phyloP scores from a whole-genome alignment of 306 rosid genomes.

The Cucurbita ficifolia region DNA sequence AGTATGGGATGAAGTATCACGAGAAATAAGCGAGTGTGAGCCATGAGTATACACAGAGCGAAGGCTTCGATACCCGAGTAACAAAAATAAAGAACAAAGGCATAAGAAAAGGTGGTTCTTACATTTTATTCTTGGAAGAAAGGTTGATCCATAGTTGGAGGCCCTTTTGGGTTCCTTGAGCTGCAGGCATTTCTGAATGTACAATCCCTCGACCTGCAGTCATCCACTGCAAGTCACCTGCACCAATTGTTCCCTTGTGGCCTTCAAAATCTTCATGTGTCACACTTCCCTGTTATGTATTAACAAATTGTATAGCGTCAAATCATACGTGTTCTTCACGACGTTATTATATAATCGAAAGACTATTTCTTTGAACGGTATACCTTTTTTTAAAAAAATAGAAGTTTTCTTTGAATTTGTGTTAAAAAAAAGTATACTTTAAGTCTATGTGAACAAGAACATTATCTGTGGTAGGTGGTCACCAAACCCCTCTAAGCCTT shows the following conservation, averaged over 20 bases:
- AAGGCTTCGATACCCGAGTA: not conserved
- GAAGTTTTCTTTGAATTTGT: not conserved
- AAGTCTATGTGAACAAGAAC: not conserved
- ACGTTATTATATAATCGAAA: not conserved
- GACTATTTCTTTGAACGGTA: not conserved
- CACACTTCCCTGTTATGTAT: conserved; percentile 43
- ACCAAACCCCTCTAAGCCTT: not conserved
- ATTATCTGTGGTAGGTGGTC: not conserved
- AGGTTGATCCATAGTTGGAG: conserved; percentile 87
- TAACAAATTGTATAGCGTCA: not conserved
- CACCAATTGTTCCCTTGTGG: conserved; percentile 74
- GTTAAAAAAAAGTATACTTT: not conserved
- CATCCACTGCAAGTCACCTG: conserved; percentile 97
- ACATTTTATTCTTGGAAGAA: conserved; percentile 79
- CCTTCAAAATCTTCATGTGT: conserved; percentile 96
- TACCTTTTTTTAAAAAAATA: not conserved
- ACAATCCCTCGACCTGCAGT: conserved; percentile 95
- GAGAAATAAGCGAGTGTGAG: not conserved
- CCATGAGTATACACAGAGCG: not conserved
- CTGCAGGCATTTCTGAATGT: conserved; percentile 90
- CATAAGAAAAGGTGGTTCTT: not conserved
- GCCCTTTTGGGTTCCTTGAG: conserved; percentile 83
- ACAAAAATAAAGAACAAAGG: not conserved
- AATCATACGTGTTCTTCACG: not conserved
- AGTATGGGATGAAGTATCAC: not conserved